Percentiles rank a stretch among this genome's conserved stretches.
phyloP scores from a whole-genome alignment of 352 stramenopile species.

The Phytophthora constricta region DNA sequence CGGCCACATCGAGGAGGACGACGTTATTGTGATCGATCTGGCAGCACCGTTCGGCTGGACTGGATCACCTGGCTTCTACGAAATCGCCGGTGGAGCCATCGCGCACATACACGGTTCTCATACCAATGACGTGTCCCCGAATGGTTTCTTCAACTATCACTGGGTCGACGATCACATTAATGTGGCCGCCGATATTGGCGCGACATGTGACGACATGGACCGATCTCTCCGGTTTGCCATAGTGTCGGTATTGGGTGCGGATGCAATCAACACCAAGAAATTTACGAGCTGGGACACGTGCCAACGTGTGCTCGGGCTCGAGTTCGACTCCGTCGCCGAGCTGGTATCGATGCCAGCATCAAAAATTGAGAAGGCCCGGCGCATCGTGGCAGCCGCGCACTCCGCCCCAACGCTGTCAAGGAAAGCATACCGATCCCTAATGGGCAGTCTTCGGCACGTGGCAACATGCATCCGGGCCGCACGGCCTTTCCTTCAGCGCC shows the following conservation, averaged over 20 bases:
- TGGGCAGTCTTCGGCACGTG: slow-evolving; percentile 7
- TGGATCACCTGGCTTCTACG: neutral
- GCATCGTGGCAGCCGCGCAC: neutral
- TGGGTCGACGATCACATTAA: neutral
- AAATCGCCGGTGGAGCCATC: slow-evolving; percentile 4
- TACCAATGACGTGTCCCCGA: neutral
- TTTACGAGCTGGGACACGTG: slow-evolving; percentile 3
- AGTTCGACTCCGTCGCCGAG: neutral
- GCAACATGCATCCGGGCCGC: neutral
- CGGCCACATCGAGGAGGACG: slow-evolving; percentile 8
- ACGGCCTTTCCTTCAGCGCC: neutral
- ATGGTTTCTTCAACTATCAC: slow-evolving; percentile 8
- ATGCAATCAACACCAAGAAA: slow-evolving; percentile 22
- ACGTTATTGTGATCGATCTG: slow-evolving; percentile 1
- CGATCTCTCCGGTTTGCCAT: slow-evolving; percentile 22
- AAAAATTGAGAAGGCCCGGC: slow-evolving; percentile 3
- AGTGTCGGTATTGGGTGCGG: neutral
- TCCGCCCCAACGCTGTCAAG: neutral
- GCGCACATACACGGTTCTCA: slow-evolving; percentile 3
- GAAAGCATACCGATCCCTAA: slow-evolving; percentile 11
- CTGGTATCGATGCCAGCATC: neutral
- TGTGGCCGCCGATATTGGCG: neutral
- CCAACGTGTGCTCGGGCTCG: slow-evolving; percentile 4
- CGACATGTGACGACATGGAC: neutral
- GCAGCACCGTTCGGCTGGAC: neutral